Conservation (phyloP, 768 basidiomycete species). For the Leccinum aurantiacum region DNA sequence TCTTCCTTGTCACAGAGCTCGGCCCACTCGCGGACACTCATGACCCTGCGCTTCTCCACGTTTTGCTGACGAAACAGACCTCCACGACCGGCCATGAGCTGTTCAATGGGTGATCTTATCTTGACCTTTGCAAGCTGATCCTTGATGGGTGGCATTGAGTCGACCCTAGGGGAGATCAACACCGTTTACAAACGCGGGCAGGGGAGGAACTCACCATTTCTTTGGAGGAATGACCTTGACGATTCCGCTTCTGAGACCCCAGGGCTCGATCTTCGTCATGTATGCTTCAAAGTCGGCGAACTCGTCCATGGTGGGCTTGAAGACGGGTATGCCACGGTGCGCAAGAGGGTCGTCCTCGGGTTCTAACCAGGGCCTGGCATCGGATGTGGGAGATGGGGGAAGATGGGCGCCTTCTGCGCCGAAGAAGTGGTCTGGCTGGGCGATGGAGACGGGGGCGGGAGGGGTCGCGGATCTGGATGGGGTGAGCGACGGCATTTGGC, state of each 20-base stretch:
- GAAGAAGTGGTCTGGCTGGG: conserved; percentile 86
- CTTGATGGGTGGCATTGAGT: conserved; percentile 67
- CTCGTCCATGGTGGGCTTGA: conserved; percentile 91
- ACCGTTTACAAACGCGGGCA: conserved; percentile 16
- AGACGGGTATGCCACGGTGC: conserved; percentile 92
- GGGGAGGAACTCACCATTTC: conserved; percentile 69
- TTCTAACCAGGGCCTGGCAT: conserved; percentile 64
- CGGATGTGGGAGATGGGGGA: conserved; percentile 63
- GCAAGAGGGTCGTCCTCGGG: conserved; percentile 82
- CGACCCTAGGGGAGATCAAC: conserved; percentile 50
- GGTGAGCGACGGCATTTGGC: conserved; percentile 34
- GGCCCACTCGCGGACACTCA: conserved; percentile 88
- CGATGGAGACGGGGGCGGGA: conserved; percentile 41
- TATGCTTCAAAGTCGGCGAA: conserved; percentile 91
- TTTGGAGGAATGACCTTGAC: conserved; percentile 95
- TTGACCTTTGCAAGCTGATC: conserved; percentile 72
- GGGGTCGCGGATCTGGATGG: conserved; percentile 51
- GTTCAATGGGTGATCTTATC: conserved; percentile 90
- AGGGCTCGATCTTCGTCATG: conserved; percentile 82
- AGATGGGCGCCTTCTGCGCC: conserved; percentile 45
- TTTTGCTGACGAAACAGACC: conserved; percentile 92
- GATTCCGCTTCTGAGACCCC: conserved; percentile 90
- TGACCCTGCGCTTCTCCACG: conserved; percentile 78
- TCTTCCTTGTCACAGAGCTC: conserved; percentile 74
- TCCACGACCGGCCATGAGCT: conserved; percentile 82